Base-by-base conservation (phyloP, 441 rosid species). In the Populus hybrid region DNA sequence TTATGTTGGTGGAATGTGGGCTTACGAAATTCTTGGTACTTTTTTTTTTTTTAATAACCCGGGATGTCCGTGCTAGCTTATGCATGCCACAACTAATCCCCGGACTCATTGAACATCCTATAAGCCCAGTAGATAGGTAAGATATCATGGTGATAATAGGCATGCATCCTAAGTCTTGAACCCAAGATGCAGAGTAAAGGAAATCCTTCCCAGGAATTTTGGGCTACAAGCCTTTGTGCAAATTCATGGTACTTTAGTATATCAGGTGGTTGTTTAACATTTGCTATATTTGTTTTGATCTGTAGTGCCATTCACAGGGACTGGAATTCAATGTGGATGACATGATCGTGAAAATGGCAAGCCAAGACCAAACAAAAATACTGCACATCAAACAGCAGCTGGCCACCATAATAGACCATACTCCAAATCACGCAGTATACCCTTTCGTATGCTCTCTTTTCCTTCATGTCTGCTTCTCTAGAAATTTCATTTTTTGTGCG, bases 121-220 rank as follows among this genome's bases (percentile, higher is more conserved):
- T 0, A 28, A 28, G 3, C 28, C 3, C 28, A 28, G 28, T 28
- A 28, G 28, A 2, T 28, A 28, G 28, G 28, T 28, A 28, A 28
- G 0, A 28, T 1, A 28, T 1, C 3, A 28, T 1, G 3, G 3
- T 1, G 2, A 2, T 28, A 2, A 28, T 1, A 1, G 3, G 2
- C 28, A 28, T 28, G 28, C 28, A 28, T 2, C 3, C 2, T 28
- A 28, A 28, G 3, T 2, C 28, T 28, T 28, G 3, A 28, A 28
- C 2, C 28, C 28, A 28, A 0, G 28, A 28, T 28, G 2, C 28
- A 28, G 2, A 28, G 3, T 0, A 1, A 28, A 28, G 28, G 28
- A 28, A 28, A 28, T 28, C 28, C 28, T 28, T 28, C 0, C 28
- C 28, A 1, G 28, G 28, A 26, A 1, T 1, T 1, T 1, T 28